Conservation (phyloP, 805 yeast genomes). For the Diddensiella santjacobensis region DNA sequence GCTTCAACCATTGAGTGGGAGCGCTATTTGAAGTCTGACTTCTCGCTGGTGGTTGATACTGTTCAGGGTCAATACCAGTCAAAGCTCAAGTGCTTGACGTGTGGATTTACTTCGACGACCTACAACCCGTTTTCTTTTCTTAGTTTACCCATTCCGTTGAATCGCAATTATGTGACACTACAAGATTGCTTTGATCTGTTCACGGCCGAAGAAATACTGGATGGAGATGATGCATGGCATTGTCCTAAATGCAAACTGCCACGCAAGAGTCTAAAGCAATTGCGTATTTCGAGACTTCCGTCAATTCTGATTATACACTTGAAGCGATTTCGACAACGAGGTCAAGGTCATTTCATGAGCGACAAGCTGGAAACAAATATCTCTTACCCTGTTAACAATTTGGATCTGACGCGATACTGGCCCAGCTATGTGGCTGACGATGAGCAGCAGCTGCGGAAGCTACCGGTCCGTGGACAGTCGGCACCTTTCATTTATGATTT, state of each 20-base stretch:
- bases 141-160: constrained; percentile 72
- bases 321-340: constrained; percentile 60
- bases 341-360: constrained; percentile 21
- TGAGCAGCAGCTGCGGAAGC: constrained; percentile 45
- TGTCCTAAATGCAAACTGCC: constrained; percentile 71
- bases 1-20: constrained; percentile 94
- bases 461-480: constrained; percentile 65
- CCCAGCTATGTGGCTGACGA: constrained; percentile 44
- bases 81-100: constrained; percentile 66
- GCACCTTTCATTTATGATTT: constrained; percentile 78
- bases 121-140: constrained; percentile 78
- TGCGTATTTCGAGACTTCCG: constrained; percentile 76
- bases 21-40: constrained; percentile 70
- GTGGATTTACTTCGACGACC: constrained; percentile 77
- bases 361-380: constrained; percentile 65
- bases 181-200: constrained; percentile 74
- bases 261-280: constrained; percentile 61
- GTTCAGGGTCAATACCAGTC: constrained; percentile 89
- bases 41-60: constrained; percentile 72
- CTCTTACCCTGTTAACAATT: constrained; percentile 54
- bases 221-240: constrained; percentile 77
- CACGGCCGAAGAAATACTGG: constrained; percentile 67
- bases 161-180: constrained; percentile 37
- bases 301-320: constrained; percentile 75
- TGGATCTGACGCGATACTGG: constrained; percentile 73